Evolutionary conservation across 2,329 filamentous ascomycete genomes (phyloP).

Genomic region (Bisporella sp.): DNA sequence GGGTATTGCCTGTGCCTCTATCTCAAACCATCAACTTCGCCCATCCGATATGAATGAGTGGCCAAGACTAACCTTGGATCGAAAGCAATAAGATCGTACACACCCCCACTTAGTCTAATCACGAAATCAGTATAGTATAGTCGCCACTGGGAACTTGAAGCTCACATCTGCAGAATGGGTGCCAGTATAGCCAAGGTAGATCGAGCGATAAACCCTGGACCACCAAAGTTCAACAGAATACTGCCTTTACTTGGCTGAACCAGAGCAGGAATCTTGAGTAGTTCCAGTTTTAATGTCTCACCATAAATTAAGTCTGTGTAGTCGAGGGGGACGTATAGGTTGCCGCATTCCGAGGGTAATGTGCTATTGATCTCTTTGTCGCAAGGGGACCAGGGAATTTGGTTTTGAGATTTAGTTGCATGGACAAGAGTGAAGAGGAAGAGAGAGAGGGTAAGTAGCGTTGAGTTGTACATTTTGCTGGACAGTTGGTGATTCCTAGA

Average conservation of each 20-base stretch:
- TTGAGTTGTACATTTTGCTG: too few relatives aligned
- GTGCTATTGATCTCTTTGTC: not conserved
- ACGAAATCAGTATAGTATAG: not conserved
- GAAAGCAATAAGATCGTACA: constrained; percentile 8
- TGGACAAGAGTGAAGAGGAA: too few relatives aligned
- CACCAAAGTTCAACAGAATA: constrained; percentile 10
- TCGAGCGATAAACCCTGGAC: constrained; percentile 4
- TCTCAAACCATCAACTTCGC: not conserved
- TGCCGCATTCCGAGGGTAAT: not conserved
- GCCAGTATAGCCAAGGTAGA: too few relatives aligned
- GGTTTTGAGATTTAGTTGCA: too few relatives aligned
- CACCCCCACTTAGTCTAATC: not conserved
- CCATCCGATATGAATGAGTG: not conserved
- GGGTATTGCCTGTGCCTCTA: constrained; percentile 8
- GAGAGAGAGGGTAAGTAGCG: too few relatives aligned
- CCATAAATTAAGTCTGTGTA: constrained; percentile 4
- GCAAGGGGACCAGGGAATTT: too few relatives aligned
- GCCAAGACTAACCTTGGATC: constrained; percentile 6
- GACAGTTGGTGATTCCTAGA: too few relatives aligned
- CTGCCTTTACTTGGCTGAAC: constrained; percentile 5
- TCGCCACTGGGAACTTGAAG: not conserved
- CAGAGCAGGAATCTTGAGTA: constrained; percentile 3
- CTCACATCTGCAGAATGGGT: too few relatives aligned
- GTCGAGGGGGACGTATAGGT: constrained; percentile 7
- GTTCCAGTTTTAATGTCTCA: constrained; percentile 1